Conservation (phyloP, 2,329 filamentous ascomycete genomes). For the Hyphodiscus sp. region DNA sequence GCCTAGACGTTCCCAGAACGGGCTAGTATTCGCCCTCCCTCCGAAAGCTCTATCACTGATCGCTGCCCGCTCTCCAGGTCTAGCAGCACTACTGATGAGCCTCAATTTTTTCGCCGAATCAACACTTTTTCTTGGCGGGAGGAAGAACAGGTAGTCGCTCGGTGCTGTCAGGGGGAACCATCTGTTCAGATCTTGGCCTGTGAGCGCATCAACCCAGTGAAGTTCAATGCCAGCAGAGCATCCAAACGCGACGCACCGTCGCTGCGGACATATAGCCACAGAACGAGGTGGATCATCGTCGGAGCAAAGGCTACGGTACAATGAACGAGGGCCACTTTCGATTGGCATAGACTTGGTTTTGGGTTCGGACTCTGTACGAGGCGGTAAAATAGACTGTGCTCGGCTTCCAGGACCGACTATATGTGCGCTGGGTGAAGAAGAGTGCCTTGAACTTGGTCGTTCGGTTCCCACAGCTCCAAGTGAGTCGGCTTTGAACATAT, state of each 20-base stretch:
- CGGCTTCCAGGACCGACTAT: constrained; percentile 2
- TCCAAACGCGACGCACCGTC: constrained; percentile 59
- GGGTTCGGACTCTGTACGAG: background rate
- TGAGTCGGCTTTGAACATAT: constrained; percentile 12
- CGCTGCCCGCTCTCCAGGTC: constrained; percentile 30
- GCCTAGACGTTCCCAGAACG: constrained; percentile 23
- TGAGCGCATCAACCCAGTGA: constrained; percentile 47
- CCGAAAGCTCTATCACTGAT: constrained; percentile 25
- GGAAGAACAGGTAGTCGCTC: constrained; percentile 52
- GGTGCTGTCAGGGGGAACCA: constrained; percentile 50
- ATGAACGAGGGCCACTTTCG: constrained; percentile 29
- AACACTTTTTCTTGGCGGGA: constrained; percentile 44
- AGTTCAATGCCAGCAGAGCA: constrained; percentile 56
- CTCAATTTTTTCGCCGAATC: constrained; percentile 52
- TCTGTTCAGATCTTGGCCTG: constrained; percentile 42
- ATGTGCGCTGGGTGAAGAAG: constrained; percentile 6
- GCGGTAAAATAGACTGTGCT: constrained; percentile 6
- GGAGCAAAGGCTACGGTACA: constrained; percentile 48
- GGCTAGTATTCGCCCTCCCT: constrained; percentile 13
- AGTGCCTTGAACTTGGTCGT: constrained; percentile 8
- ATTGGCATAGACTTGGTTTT: constrained; percentile 20
- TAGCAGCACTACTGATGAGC: constrained; percentile 54
- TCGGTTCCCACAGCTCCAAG: constrained; percentile 3
- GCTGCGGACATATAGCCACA: constrained; percentile 58
- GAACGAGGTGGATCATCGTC: constrained; percentile 58